Percentiles rank a stretch among this genome's conserved stretches.
These are phyloP conservation scores for Flaveria brownii DNA, from an alignment of 129 eudicot genomes.

Conservation along the genomic window DNA sequence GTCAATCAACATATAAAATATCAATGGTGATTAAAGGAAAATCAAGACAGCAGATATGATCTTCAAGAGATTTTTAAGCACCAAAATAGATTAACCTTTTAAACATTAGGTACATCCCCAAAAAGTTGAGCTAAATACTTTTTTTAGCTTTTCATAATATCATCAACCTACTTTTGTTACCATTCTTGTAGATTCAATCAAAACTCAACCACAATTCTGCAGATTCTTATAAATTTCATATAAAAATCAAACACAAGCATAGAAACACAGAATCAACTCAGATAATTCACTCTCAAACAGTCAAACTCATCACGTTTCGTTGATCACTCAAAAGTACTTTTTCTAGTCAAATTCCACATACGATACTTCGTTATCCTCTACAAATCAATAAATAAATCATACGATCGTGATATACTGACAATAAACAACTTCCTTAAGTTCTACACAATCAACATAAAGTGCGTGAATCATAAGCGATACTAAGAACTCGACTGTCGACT, in stretches of 20 bases:
- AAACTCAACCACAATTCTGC: constrained; percentile 6
- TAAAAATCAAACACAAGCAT: background rate
- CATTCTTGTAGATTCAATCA: background rate
- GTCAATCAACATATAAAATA: background rate
- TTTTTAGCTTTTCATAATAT: background rate
- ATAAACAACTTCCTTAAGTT: constrained; percentile 1
- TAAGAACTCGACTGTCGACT: background rate
- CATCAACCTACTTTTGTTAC: background rate
- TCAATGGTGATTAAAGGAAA: background rate
- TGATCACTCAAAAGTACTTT: too few relatives aligned
- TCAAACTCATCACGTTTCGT: too few relatives aligned
- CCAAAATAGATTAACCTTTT: background rate
- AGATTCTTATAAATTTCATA: background rate
- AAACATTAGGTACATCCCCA: background rate
- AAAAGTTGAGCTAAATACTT: background rate
- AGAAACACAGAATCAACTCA: background rate
- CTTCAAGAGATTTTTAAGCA: background rate
- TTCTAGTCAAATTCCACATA: background rate
- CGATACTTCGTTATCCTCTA: constrained; percentile 1
- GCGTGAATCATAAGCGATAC: background rate
- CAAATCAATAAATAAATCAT: background rate
- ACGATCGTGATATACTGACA: background rate
- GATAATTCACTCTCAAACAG: too few relatives aligned
- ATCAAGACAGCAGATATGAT: background rate
- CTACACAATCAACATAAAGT: background rate